Base-by-base conservation (phyloP, 1,139 yeast species). In the Pichia sp. region DNA sequence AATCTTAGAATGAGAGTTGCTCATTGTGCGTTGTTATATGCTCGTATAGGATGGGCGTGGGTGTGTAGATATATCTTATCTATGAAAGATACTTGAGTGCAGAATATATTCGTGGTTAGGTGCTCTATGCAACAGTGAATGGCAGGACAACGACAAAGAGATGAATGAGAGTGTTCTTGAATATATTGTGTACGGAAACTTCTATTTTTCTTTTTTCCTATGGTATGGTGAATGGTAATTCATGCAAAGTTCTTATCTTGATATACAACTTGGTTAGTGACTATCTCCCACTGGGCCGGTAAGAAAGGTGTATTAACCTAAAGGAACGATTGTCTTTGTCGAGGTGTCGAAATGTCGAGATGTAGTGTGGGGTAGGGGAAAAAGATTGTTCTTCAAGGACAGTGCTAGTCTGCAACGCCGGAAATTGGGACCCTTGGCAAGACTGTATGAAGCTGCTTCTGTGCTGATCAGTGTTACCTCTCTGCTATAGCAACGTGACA, bases 1-100 rank as follows among this genome's bases (percentile, higher is more conserved):
- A 34, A 53, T 52, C 43, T 62, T 63, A 15, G 53, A n/a, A 32
- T 31, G 47, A 11, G 47, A n/a, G 8, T 34, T 13, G 13, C 13
- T 46, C 30, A 46, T 46, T 23, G 4, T 15, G 38, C 2, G 26
- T 7, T 19, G 38, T 19, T 16, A 45, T 30, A 44, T 26, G 49
- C 6, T 34, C 8, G 59, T 47, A 45, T 8, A 30, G 3, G 34
- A 40, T 19, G 26, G 8, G 16, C 13, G 6, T 31, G 10, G n/a
- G 13, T 8, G 19, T 13, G 32, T 8, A 5, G n/a, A 19, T 19
- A 19, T 19, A 19, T 19, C 23, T 19, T 30, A 8, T 19, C 38
- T 26, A 38, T 23, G 4, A 31, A 19, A 19, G 23, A 19, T 19
- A 19, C 3, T 19, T 10, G 42, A 5, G 38, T 23, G 11, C 42